phyloP scores from a whole-genome alignment of 2,329 filamentous ascomycete species.

The Cladosporium sp. region DNA sequence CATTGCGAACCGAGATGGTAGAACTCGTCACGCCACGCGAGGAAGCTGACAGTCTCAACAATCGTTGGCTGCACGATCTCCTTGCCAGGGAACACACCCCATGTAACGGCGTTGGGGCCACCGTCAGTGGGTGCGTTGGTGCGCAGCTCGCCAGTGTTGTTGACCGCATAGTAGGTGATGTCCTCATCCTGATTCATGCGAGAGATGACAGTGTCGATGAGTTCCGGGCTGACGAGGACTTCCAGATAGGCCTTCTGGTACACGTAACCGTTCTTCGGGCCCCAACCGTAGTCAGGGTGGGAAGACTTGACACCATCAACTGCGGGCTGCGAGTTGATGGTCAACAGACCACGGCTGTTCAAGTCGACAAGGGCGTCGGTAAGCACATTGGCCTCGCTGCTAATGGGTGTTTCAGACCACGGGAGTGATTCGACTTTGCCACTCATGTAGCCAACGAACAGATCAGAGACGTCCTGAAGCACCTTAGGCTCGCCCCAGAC shows the following conservation, averaged over 20 bases:
- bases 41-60: slow-evolving; percentile 93
- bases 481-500: slow-evolving; percentile 85
- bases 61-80: slow-evolving; percentile 99
- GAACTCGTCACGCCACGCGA: slow-evolving; percentile 98
- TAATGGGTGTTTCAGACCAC: slow-evolving; percentile 89
- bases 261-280: slow-evolving; percentile 88
- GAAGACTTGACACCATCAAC: slow-evolving; percentile 87
- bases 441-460: slow-evolving; percentile 82
- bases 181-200: slow-evolving; percentile 74
- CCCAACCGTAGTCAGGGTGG: slow-evolving; percentile 87
- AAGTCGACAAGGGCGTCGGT: slow-evolving; percentile 71
- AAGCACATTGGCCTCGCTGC: slow-evolving; percentile 74
- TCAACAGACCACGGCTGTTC: slow-evolving; percentile 82
- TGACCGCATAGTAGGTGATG: slow-evolving; percentile 91
- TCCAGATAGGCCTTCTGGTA: slow-evolving; percentile 98
- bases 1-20: slow-evolving; percentile 89
- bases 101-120: slow-evolving; percentile 89
- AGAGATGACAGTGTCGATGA: slow-evolving; percentile 70
- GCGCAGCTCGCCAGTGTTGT: slow-evolving; percentile 71
- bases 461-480: slow-evolving; percentile 70
- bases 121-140: slow-evolving; percentile 82
- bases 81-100: slow-evolving; percentile 98
- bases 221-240: slow-evolving; percentile 73
- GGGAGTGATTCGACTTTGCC: slow-evolving; percentile 77
- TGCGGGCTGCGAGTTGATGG: slow-evolving; percentile 95